Evolutionary conservation across 768 basidiomycete genomes (phyloP).

Genomic region (Kwoniella heveanensis): DNA sequence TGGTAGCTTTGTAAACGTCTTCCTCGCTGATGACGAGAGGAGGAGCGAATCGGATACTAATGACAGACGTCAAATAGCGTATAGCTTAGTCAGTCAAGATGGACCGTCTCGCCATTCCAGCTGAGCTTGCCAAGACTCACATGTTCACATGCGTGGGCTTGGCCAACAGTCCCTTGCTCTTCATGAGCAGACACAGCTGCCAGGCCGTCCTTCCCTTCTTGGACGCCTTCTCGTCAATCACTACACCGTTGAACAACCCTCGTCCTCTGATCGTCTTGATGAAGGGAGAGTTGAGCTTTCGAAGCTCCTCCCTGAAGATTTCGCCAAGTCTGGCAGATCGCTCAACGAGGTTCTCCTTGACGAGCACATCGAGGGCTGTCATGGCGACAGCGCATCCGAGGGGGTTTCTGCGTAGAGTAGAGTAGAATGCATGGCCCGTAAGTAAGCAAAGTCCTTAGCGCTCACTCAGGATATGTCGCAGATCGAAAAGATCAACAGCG

Average conservation of each 20-base stretch:
- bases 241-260: conserved; percentile 88
- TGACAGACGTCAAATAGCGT: too few species aligned
- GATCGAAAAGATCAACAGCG: too few species aligned
- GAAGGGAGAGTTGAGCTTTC: conserved; percentile 62
- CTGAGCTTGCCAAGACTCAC: too few species aligned
- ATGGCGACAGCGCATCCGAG: conserved; percentile 95
- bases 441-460: too few species aligned
- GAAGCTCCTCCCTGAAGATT: conserved; percentile 66
- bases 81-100: too few species aligned
- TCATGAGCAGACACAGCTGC: conserved; percentile 91
- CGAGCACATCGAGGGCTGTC: conserved; percentile 85
- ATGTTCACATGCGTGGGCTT: conserved; percentile 96
- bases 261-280: conserved; percentile 78
- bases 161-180: conserved; percentile 84
- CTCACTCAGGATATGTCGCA: too few species aligned
- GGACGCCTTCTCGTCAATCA: conserved; percentile 83
- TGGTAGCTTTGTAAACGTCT: conserved; percentile 73
- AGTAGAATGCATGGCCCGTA: too few species aligned
- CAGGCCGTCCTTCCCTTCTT: conserved; percentile 80
- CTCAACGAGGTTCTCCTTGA: conserved; percentile 80
- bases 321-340: conserved; percentile 78
- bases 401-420: conserved; percentile 82
- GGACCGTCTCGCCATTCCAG: too few species aligned
- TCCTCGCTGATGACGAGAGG: conserved; percentile 91
- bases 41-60: conserved; percentile 94